These are phyloP conservation scores for Microdochium paspali DNA, from an alignment of 2,329 filamentous ascomycete genomes.

Conservation along the genomic window DNA sequence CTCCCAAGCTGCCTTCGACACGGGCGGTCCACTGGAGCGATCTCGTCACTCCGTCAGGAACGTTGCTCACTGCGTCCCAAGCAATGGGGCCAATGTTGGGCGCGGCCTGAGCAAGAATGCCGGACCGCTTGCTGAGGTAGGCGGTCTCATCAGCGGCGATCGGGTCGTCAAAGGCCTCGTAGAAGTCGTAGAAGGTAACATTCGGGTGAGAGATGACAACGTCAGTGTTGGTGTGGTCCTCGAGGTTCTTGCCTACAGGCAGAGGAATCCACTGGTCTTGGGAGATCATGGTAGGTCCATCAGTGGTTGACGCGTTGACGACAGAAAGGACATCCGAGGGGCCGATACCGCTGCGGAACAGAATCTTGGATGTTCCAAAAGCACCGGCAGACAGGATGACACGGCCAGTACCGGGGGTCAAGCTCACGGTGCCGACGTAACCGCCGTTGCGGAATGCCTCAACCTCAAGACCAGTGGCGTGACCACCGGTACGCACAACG, in stretches of 20 bases:
- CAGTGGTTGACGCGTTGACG: conserved; percentile 35
- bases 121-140: conserved; percentile 36
- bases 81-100: conserved; percentile 55
- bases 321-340: conserved; percentile 47
- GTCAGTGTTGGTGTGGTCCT: conserved; percentile 46
- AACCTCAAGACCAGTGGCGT: conserved; percentile 60
- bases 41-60: conserved; percentile 46
- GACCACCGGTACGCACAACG: conserved; percentile 52
- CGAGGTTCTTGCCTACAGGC: conserved; percentile 49
- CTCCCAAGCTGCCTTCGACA: conserved; percentile 45
- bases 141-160: conserved; percentile 28
- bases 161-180: conserved; percentile 44
- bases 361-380: conserved; percentile 60
- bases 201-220: conserved; percentile 31
- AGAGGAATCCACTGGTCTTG: conserved; percentile 44
- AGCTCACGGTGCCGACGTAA: conserved; percentile 47
- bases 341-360: conserved; percentile 62
- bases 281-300: conserved; percentile 41
- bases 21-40: conserved; percentile 59
- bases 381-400: conserved; percentile 61
- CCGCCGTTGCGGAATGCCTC: conserved; percentile 43
- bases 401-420: conserved; percentile 49
- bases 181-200: conserved; percentile 54
- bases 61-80: conserved; percentile 47
- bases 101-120: conserved; percentile 54